A percentile compares a stretch with the other conserved stretches of the same genome.
Conservation (phyloP, 2,329 filamentous ascomycete species). For the Sclerotinia minor region DNA sequence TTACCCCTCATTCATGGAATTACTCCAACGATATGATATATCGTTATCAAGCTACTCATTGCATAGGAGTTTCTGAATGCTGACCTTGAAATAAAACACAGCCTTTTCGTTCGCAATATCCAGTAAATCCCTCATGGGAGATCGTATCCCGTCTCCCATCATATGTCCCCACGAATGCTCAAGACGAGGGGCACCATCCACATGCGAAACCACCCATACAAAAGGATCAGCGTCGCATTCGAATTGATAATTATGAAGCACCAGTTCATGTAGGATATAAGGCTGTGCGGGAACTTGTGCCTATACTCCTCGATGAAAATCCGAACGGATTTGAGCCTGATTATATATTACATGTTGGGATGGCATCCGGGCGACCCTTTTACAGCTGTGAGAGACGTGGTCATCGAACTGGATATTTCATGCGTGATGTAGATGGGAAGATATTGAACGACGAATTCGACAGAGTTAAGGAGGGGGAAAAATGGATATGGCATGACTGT, state of each 20-base stretch:
- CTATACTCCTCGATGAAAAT: constrained; percentile 50
- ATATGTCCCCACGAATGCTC: constrained; percentile 48
- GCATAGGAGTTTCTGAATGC: neutral
- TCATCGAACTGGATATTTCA: constrained; percentile 70
- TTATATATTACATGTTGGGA: constrained; percentile 74
- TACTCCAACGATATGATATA: neutral
- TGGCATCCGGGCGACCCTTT: constrained; percentile 63
- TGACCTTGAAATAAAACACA: constrained; percentile 41
- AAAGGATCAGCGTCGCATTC: constrained; percentile 50
- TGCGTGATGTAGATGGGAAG: constrained; percentile 68
- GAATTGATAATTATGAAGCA: constrained; percentile 63
- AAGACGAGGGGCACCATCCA: constrained; percentile 7
- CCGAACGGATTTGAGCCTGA: constrained; percentile 50
- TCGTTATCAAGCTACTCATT: neutral
- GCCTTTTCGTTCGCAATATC: constrained; percentile 74
- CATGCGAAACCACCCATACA: constrained; percentile 35
- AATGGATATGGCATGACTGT: constrained; percentile 56
- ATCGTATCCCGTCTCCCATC: constrained; percentile 70
- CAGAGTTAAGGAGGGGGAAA: constrained; percentile 43
- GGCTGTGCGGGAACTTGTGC: constrained; percentile 62
- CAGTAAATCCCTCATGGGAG: constrained; percentile 78
- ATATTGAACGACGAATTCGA: constrained; percentile 51
- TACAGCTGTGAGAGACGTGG: constrained; percentile 72
- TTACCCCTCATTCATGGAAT: neutral
- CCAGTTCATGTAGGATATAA: constrained; percentile 72